Evolutionary conservation across 1,284 basidiomycete species (phyloP), one percentile per base, ranked within the genome.

Genomic region (Tylopilus sp.): DNA sequence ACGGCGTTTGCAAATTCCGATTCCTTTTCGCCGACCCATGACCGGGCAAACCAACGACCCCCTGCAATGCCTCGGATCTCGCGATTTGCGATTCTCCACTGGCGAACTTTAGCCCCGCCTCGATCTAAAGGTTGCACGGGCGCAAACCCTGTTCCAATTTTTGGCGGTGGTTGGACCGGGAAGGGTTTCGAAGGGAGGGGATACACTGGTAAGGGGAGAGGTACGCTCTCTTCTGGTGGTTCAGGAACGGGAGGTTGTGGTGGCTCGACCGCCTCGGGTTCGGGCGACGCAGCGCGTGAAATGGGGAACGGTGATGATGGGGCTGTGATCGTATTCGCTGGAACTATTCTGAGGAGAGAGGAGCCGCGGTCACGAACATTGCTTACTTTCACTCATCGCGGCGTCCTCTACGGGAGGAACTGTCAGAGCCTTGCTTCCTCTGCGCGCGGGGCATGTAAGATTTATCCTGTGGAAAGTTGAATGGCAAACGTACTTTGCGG

Each of bases 1-100:
- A 74, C 47, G 3, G 65, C 56, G 13, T 55, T 55, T 1, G 71
- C 76, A 48, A 76, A 81, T 51, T 84, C 78, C 12, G 84, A 87
- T 37, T 86, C 84, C 64, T 86, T 88, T 51, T 82, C 82, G n/a
- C 86, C 87, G 12, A 86, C 83, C 86, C 86, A 89, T 12, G 83
- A 71, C 25, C 76, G 76, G 8, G 80, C 69, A 57, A 89, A 84
- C 87, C 87, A 89, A 25, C 86, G 77, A 2, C 86, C 86, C 12
- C 86, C 86, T 28, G 82, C 87, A 46, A 89, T 87, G 9, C 86
- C 87, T 36, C 84, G 74, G 41, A 89, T 79, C 64, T 89, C 87
- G 42, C 87, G 78, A 49, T 83, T 75, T 6, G 84, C 86, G 36
- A 76, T 63, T 40, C 85, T 76, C 86, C 86, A 89, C 50, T 77